These are phyloP conservation scores for Chytriomyces hyalinus DNA, from an alignment of 192 early-diverging fungal species.

Conservation along the genomic window DNA sequence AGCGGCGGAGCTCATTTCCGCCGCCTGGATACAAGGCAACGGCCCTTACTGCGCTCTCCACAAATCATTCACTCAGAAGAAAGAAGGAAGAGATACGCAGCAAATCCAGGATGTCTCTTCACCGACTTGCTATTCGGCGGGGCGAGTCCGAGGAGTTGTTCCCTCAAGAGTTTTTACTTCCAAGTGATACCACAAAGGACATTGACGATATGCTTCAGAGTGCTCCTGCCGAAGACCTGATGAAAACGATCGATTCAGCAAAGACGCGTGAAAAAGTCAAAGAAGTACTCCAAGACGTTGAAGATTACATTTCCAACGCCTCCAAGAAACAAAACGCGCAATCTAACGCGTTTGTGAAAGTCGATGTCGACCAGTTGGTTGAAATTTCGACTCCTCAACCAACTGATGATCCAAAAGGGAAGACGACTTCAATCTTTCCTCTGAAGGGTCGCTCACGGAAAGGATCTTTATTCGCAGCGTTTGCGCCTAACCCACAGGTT, in stretches of 20 bases:
- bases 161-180: neutral
- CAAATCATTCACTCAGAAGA: neutral
- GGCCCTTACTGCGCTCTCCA: neutral
- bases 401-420: neutral
- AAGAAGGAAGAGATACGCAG: neutral
- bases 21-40: neutral
- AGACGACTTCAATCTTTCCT: slow-evolving; percentile 5
- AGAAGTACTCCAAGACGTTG: slow-evolving; percentile 19
- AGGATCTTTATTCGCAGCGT: neutral
- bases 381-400: neutral
- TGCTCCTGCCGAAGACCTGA: neutral
- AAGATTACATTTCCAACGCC: slow-evolving; percentile 11
- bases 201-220: slow-evolving; percentile 5
- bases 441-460: neutral
- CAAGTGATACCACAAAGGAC: neutral
- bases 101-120: neutral
- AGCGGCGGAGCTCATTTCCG: slow-evolving; percentile 10
- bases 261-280: slow-evolving; percentile 18
- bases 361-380: slow-evolving; percentile 22
- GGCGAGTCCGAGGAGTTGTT: neutral
- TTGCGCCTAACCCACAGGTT: neutral
- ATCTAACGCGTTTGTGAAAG: neutral
- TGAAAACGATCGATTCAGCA: neutral
- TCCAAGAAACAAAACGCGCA: neutral
- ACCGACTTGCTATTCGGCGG: neutral